Evolutionary conservation across 2,329 filamentous ascomycete species (phyloP), one percentile per base, ranked within the genome.

Genomic region (Pyrenophora seminiperda): DNA sequence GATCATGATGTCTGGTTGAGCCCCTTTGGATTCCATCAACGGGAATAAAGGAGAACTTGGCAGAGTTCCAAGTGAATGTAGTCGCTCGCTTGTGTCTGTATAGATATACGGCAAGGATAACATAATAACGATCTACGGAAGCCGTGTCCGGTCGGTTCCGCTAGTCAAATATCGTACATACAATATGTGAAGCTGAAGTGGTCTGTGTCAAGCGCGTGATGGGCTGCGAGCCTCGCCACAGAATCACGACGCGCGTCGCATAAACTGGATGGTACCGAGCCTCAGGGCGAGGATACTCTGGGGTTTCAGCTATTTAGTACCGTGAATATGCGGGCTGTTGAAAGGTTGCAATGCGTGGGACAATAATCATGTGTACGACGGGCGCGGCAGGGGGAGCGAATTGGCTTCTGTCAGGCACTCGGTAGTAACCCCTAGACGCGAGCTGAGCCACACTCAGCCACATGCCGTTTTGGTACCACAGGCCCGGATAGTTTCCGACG

Each of bases 171-270:
- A 43, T 43, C 27, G 33, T 27, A 32, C 18, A 20, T 19, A 34
- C 24, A 15, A 10, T 46, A 34, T 46, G 22, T 36, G 29, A 11
- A 3, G 36, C 30, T 40, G 29, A 45, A 47, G 47, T 38, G 36
- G 24, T 27, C 24, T 27, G 24, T 38, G 5, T 32, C 47, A 47
- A 39, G 31, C 33, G 36, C 44, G 46, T 51, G 22, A 53, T 49
- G 17, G 43, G 37, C 30, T 41, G 50, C 15, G 14, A 38, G 34
- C 50, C 51, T 62, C 55, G 65, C 62, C 59, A 67, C 63, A 47
- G 53, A 56, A 44, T 51, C 31, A 58, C 52, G 61, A 63, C 64
- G 62, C 64, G 66, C 56, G 63, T 68, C 65, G 33, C 39, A 42
- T 47, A 17, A 30, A 27, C 24, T 27, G 24, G 24, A 27, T 10